These are phyloP conservation scores for Oryza meyeriana DNA, from an alignment of 176 grass and related monocot species.

Conservation along the genomic window DNA sequence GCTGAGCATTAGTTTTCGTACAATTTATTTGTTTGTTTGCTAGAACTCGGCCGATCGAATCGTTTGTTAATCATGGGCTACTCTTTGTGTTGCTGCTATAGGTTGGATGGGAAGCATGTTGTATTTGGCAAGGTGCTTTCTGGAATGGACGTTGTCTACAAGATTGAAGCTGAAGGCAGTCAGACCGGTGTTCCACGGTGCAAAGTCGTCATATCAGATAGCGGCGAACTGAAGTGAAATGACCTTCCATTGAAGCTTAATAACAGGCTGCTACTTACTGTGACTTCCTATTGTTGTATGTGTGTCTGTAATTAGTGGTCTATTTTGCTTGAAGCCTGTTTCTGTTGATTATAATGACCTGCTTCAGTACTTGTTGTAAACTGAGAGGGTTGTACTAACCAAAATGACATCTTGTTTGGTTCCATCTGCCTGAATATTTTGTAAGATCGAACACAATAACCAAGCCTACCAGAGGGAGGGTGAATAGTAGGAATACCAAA, in stretches of 20 bases:
- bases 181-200: conserved; percentile 39
- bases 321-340: not conserved
- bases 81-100: not conserved
- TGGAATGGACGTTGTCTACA: conserved; percentile 69
- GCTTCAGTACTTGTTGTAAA: not conserved
- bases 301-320: not conserved
- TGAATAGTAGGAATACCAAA: too few relatives aligned
- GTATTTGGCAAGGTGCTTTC: conserved; percentile 85
- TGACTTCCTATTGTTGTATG: not conserved
- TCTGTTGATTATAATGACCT: not conserved
- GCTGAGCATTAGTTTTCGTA: not conserved
- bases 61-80: not conserved
- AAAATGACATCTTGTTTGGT: not conserved
- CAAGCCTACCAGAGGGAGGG: too few relatives aligned
- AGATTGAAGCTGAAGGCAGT: conserved; percentile 59
- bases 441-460: too few relatives aligned
- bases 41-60: not conserved
- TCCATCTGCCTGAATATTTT: too few relatives aligned
- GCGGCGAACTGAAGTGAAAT: conserved; percentile 39
- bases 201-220: conserved; percentile 59
- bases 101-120: conserved; percentile 97
- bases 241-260: not conserved
- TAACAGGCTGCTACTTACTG: not conserved
- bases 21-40: not conserved
- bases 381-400: not conserved